Evolutionary conservation across 306 rosid species (phyloP).

Genomic region (peach (Prunus persica)): Prunus_persica_NCBIv2 NC_034013.1:13226501-13227000

Average conservation of each 20-base stretch:
- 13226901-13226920: constrained; percentile 81
- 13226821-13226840: constrained; percentile 11
- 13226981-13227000: constrained; percentile 74
- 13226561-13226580: constrained; percentile 56
- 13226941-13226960: constrained; percentile 90
- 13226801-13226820: background rate
- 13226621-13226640: constrained; percentile 60
- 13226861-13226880: constrained; percentile 12
- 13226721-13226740: constrained; percentile 56
- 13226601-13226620: constrained; percentile 54
- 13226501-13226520: background rate
- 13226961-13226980: constrained; percentile 84
- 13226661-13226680: constrained; percentile 55
- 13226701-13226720: constrained; percentile 42
- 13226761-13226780: constrained; percentile 62
- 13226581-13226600: constrained; percentile 62
- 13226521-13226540: background rate
- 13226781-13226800: constrained; percentile 58
- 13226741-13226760: constrained; percentile 58
- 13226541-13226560: constrained; percentile 23
- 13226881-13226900: constrained; percentile 41
- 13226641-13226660: constrained; percentile 58
- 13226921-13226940: constrained; percentile 84
- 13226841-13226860: background rate
- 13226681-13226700: constrained; percentile 42